Evolutionary conservation across 2,329 filamentous ascomycete species (phyloP), one percentile per base, ranked within the genome.

Genomic region (Monascus ruber): DNA sequence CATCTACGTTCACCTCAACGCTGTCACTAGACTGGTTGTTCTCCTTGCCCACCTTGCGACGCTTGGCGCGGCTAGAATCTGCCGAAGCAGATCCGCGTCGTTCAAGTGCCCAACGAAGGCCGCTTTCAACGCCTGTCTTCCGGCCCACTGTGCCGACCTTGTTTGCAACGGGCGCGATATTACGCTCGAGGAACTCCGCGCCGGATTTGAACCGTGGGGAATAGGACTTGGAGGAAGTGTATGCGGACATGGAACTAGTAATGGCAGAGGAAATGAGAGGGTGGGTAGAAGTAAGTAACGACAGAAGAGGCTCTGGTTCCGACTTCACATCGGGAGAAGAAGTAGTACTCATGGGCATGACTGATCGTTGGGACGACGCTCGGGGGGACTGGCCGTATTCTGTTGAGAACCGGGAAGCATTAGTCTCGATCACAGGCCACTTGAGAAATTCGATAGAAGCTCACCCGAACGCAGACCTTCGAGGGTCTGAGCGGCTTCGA

Each of bases 171-270:
- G 86, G 87, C 1, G 83, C 71, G 37, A 94, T 77, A 49, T 85
- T 89, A 35, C 85, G 81, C 61, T 96, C 89, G 17, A 95, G 80
- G 52, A 93, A 86, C 58, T 94, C 86, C 36, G 85, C 89, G 44
- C 87, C 78, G n/a, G 84, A 83, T 60, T 85, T 87, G 56, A 95
- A 85, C 2, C 83, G 76, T 0, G 89, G 87, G 1, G 86, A 93
- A 53, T 89, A 93, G 49, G 88, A 85, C 63, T 96, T 95, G 7
- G 85, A 87, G 2, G 76, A 81, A 26, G 83, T 81, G 59, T 96
- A 96, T 1, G 85, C 85, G 1, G 83, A 86, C 5, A 89, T 75
- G 0, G 87, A 89, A 38, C 81, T 80, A 48, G 85, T 85, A 50
- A 94, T 88, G 0, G 87, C 86, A 26, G 79, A 85, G 6, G 85